Conservation (phyloP, 2,329 filamentous ascomycete genomes). For the Hymenoscyphus occultus region DNA sequence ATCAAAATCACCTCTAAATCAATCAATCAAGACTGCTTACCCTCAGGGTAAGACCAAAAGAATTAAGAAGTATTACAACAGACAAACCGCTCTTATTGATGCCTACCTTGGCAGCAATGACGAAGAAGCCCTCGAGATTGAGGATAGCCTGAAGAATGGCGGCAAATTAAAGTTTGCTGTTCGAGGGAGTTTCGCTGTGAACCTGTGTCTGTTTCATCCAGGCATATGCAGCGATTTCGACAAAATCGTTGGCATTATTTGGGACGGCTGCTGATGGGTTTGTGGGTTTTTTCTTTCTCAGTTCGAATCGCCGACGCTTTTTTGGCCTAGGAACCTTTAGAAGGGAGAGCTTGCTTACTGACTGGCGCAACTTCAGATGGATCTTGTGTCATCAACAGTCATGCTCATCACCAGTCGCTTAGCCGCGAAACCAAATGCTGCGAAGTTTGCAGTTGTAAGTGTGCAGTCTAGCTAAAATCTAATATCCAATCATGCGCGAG, state of each 20-base stretch:
- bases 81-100: slow-evolving; percentile 49
- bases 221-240: slow-evolving; percentile 55
- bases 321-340: slow-evolving; percentile 3
- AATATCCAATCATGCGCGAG: not conserved
- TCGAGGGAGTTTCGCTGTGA: slow-evolving; percentile 48
- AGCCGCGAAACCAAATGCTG: slow-evolving; percentile 55
- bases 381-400: slow-evolving; percentile 60
- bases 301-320: not conserved
- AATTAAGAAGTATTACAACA: slow-evolving; percentile 47
- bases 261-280: slow-evolving; percentile 64
- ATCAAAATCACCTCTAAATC: slow-evolving; percentile 42
- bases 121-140: slow-evolving; percentile 50
- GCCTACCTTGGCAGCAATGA: slow-evolving; percentile 54
- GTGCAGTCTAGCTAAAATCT: not conserved
- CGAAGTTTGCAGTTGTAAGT: slow-evolving; percentile 58
- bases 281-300: slow-evolving; percentile 38
- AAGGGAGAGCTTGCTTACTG: slow-evolving; percentile 10
- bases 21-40: slow-evolving; percentile 48
- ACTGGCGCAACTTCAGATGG: slow-evolving; percentile 45
- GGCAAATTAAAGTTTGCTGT: slow-evolving; percentile 53
- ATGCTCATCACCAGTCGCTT: slow-evolving; percentile 59
- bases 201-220: slow-evolving; percentile 58
- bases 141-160: slow-evolving; percentile 49
- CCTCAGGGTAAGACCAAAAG: slow-evolving; percentile 44
- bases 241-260: slow-evolving; percentile 60